These are phyloP conservation scores for Pisolithus sp. DNA, from an alignment of 768 basidiomycete genomes.

Conservation along the genomic window DNA sequence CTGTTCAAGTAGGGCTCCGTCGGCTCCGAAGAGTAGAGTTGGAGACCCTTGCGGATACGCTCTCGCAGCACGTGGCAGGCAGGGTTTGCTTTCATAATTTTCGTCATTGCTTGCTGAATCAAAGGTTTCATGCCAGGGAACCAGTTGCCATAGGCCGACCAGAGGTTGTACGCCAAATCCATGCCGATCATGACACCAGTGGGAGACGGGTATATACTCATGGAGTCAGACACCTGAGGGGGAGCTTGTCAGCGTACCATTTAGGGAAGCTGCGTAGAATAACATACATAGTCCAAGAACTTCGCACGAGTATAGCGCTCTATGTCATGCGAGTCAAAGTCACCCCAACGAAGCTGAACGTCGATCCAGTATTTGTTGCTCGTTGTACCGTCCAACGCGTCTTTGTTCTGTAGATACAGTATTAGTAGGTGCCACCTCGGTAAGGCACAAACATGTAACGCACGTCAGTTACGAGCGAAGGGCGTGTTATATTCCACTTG, in stretches of 20 bases:
- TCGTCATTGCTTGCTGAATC: constrained; percentile 98
- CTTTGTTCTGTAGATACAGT: constrained; percentile 59
- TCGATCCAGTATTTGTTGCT: constrained; percentile 99
- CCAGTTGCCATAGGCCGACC: constrained; percentile 99
- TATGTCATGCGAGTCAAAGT: constrained; percentile 98
- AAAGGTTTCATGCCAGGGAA: constrained; percentile 99
- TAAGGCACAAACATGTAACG: constrained; percentile 19
- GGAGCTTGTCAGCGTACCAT: background rate
- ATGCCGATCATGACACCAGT: constrained; percentile 99
- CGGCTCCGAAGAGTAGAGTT: constrained; percentile 97
- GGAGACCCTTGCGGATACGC: constrained; percentile 97
- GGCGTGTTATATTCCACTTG: constrained; percentile 98
- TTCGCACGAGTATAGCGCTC: constrained; percentile 98
- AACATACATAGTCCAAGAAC: constrained; percentile 89
- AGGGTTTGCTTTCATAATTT: constrained; percentile 99
- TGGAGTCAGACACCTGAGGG: constrained; percentile 80
- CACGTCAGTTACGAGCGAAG: constrained; percentile 91
- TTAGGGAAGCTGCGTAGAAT: constrained; percentile 1
- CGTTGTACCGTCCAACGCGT: constrained; percentile 95
- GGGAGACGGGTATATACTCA: constrained; percentile 99
- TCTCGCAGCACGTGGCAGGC: constrained; percentile 96
- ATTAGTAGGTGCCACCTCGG: constrained; percentile 3
- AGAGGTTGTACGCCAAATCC: constrained; percentile 96
- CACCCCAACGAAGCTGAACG: constrained; percentile 93
- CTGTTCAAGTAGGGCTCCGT: constrained; percentile 99